Conservation (phyloP, 1,284 basidiomycete species). For the Cryptococcus sp. region DNA sequence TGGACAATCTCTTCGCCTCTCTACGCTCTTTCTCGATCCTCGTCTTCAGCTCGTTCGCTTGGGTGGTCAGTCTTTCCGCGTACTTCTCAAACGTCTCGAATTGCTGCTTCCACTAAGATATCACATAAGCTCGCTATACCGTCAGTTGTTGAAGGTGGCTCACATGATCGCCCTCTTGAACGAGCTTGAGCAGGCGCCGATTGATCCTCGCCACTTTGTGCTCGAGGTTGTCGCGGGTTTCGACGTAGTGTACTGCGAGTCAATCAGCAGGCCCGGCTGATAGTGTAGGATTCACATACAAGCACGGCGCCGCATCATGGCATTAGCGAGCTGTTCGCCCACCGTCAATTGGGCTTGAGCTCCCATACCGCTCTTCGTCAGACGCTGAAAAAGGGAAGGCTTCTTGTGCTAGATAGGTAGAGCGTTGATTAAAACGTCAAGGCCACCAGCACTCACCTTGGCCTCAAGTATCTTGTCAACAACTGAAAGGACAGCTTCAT, state of each 20-base stretch:
- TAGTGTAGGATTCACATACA: conserved; percentile 22
- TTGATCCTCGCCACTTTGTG: conserved; percentile 64
- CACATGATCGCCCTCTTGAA: conserved; percentile 54
- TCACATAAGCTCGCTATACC: neutral
- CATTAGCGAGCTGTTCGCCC: conserved; percentile 79
- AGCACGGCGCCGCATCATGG: conserved; percentile 66
- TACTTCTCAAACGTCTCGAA: conserved; percentile 56
- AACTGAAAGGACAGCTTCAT: conserved; percentile 79
- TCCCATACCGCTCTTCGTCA: conserved; percentile 66
- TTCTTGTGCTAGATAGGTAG: conserved; percentile 73
- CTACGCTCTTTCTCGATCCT: conserved; percentile 54
- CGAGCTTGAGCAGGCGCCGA: conserved; percentile 52
- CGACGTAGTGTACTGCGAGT: conserved; percentile 69
- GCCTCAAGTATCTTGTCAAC: conserved; percentile 86
- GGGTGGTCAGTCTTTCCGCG: conserved; percentile 52
- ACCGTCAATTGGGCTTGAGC: conserved; percentile 70
- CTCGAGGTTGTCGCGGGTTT: conserved; percentile 86
- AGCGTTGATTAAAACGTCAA: neutral
- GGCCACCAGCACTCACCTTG: conserved; percentile 60
- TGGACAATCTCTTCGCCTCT: conserved; percentile 51
- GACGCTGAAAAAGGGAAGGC: conserved; percentile 80
- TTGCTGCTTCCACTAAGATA: conserved; percentile 51
- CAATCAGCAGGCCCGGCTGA: neutral
- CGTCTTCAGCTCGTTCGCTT: conserved; percentile 53
- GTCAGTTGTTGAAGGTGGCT: conserved; percentile 9